phyloP scores from a whole-genome alignment of 768 basidiomycete genomes.

The Lactarius vividus region DNA sequence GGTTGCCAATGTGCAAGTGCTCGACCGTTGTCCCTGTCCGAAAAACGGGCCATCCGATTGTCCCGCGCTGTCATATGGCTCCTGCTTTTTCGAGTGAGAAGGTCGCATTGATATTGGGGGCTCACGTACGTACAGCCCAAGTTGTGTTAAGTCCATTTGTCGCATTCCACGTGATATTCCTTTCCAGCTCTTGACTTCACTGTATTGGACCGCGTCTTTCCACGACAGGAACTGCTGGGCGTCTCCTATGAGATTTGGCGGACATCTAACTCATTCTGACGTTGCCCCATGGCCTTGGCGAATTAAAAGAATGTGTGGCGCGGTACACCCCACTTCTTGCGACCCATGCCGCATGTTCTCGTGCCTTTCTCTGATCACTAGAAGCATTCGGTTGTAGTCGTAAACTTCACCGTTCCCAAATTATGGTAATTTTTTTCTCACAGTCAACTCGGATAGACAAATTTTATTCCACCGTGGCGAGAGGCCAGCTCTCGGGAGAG shows the following conservation, averaged over 20 bases:
- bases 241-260: background rate
- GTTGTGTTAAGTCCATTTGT: background rate
- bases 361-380: background rate
- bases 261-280: background rate
- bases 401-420: background rate
- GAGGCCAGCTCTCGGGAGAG: background rate
- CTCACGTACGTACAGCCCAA: background rate
- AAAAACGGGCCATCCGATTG: background rate
- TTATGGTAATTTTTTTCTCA: background rate
- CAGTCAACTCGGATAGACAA: background rate
- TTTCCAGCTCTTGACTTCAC: background rate
- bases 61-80: constrained; percentile 2
- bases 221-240: background rate
- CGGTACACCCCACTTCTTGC: background rate
- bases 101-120: constrained; percentile 1
- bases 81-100: constrained; percentile 3
- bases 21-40: background rate
- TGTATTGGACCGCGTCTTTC: background rate
- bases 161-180: background rate
- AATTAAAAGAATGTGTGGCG: background rate
- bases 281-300: background rate
- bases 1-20: background rate
- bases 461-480: constrained; percentile 2
- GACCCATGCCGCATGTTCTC: background rate
- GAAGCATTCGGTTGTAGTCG: background rate